These are phyloP conservation scores for Thelonectria blattea DNA, from an alignment of 2,329 filamentous ascomycete species.

Conservation along the genomic window DNA sequence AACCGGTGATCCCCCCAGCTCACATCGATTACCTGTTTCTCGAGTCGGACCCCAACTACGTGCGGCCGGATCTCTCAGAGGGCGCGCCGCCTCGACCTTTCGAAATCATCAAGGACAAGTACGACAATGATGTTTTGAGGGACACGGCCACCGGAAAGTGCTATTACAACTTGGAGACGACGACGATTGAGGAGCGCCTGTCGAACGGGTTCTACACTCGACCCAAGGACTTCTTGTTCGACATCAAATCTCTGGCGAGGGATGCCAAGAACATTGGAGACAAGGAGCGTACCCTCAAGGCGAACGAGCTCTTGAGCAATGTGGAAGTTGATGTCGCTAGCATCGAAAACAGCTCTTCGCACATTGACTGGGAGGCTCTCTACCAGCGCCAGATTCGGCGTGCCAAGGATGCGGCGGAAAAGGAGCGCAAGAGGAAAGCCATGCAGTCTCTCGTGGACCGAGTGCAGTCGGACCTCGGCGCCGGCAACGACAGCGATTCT, in stretches of 20 bases:
- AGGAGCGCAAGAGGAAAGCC: slow-evolving; percentile 66
- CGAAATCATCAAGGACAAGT: slow-evolving; percentile 78
- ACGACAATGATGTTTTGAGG: slow-evolving; percentile 77
- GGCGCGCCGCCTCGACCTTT: slow-evolving; percentile 71
- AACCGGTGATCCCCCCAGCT: slow-evolving; percentile 74
- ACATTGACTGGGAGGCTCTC: slow-evolving; percentile 82
- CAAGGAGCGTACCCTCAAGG: slow-evolving; percentile 80
- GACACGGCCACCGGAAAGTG: slow-evolving; percentile 82
- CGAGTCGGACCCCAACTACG: slow-evolving; percentile 77
- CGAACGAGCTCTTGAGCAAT: slow-evolving; percentile 89
- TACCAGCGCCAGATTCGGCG: slow-evolving; percentile 76
- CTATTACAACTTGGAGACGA: slow-evolving; percentile 93
- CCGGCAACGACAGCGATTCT: slow-evolving; percentile 59
- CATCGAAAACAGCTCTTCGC: slow-evolving; percentile 70
- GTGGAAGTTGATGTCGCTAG: slow-evolving; percentile 90
- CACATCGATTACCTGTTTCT: slow-evolving; percentile 83
- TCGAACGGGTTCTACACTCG: slow-evolving; percentile 96
- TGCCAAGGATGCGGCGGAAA: slow-evolving; percentile 63
- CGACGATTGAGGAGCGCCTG: slow-evolving; percentile 92
- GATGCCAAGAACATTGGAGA: slow-evolving; percentile 87
- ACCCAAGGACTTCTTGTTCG: slow-evolving; percentile 85
- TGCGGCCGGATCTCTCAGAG: slow-evolving; percentile 60
- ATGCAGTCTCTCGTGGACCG: slow-evolving; percentile 61
- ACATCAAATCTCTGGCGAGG: slow-evolving; percentile 83
- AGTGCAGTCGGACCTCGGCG: slow-evolving; percentile 57